These are phyloP conservation scores for Speleostelium caveatum DNA, from an alignment of 78 protist genomes.

Conservation along the genomic window DNA sequence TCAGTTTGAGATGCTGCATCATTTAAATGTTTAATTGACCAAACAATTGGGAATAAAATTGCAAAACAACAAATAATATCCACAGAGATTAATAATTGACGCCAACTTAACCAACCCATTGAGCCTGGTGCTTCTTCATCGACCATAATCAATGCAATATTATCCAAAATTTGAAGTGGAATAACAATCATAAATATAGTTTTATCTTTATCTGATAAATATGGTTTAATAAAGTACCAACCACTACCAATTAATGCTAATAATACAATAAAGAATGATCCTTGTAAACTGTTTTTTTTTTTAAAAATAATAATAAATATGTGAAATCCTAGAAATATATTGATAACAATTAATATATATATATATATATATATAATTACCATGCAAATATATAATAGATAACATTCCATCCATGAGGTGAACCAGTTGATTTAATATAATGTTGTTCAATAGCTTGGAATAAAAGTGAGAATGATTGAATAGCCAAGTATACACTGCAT, in stretches of 20 bases:
- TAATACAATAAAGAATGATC: constrained; percentile 84
- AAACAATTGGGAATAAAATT: constrained; percentile 87
- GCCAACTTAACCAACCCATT: constrained; percentile 82
- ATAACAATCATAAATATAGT: constrained; percentile 84
- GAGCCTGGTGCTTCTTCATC: constrained; percentile 90
- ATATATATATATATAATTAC: constrained; percentile 20
- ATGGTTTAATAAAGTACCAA: constrained; percentile 89
- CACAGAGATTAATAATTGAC: constrained; percentile 76
- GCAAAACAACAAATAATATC: constrained; percentile 93
- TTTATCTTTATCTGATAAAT: constrained; percentile 86
- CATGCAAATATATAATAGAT: constrained; percentile 84
- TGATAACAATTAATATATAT: not conserved
- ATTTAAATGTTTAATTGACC: constrained; percentile 88
- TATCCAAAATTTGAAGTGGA: constrained; percentile 88
- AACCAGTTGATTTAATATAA: constrained; percentile 78
- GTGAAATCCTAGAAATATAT: not conserved
- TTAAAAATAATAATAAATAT: not conserved
- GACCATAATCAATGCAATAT: constrained; percentile 87
- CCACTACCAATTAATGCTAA: constrained; percentile 92
- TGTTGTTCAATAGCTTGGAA: constrained; percentile 78
- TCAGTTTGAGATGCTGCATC: constrained; percentile 66
- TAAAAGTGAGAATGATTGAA: constrained; percentile 34
- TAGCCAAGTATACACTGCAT: constrained; percentile 25
- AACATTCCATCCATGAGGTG: constrained; percentile 80
- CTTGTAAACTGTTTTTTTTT: constrained; percentile 81